These are phyloP conservation scores for Heteromeles arbutifolia DNA, from an alignment of 306 rosid genomes.

Conservation along the genomic window DNA sequence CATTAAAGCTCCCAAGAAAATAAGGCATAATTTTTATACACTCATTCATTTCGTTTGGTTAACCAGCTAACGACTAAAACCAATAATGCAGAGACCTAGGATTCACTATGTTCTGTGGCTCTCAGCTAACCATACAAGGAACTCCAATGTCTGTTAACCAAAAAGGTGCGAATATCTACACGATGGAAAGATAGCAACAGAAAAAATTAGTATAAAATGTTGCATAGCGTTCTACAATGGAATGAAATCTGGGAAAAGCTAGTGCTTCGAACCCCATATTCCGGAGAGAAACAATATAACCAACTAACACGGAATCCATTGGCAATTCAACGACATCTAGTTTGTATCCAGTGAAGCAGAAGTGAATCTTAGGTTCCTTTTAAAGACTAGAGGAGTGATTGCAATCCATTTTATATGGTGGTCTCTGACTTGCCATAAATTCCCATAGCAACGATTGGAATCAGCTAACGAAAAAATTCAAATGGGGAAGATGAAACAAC, in stretches of 20 bases:
- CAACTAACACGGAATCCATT: not conserved
- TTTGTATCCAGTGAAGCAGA: not conserved
- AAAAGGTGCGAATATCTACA: not conserved
- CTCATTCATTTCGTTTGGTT: not conserved
- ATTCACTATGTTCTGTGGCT: not conserved
- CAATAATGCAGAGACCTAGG: not conserved
- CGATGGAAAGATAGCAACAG: too few relatives aligned
- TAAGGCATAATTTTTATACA: not conserved
- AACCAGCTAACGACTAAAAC: not conserved
- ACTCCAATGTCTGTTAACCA: not conserved
- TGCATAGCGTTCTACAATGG: not conserved
- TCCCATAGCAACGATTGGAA: too few relatives aligned
- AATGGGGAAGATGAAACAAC: too few relatives aligned
- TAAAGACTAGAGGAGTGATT: not conserved
- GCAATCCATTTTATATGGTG: too few relatives aligned
- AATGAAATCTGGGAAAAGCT: not conserved
- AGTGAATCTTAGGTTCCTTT: too few relatives aligned
- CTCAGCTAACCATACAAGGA: not conserved
- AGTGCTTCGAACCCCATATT: not conserved
- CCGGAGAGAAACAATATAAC: not conserved
- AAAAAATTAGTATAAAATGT: not conserved
- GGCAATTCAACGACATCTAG: not conserved
- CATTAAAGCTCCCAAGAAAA: too few relatives aligned
- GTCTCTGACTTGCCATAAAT: too few relatives aligned
- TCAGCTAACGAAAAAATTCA: too few relatives aligned